Conservation (phyloP, 2,329 filamentous ascomycete species). For the Diplodia seriata region DNA sequence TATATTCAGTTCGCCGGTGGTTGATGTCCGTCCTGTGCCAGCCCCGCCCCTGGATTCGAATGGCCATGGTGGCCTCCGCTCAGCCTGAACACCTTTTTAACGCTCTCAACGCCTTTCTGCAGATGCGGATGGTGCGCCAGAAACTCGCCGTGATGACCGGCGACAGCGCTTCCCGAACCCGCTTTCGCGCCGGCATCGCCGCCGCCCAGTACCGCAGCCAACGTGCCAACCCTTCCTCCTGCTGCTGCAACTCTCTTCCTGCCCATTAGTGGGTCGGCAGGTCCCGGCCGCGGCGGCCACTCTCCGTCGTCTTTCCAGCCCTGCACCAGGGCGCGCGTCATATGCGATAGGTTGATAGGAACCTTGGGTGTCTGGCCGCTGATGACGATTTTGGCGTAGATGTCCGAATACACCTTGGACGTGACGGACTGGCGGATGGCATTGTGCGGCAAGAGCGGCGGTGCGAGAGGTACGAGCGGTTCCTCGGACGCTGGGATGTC, state of each 20-base stretch:
- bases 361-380: slow-evolving; percentile 82
- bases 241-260: slow-evolving; percentile 42
- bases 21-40: slow-evolving; percentile 4
- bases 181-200: slow-evolving; percentile 3
- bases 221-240: slow-evolving; percentile 18
- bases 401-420: slow-evolving; percentile 74
- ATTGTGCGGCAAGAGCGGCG: slow-evolving; percentile 75
- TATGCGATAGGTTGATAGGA: slow-evolving; percentile 84
- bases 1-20: background rate
- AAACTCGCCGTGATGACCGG: slow-evolving; percentile 39
- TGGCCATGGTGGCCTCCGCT: slow-evolving; percentile 35
- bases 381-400: slow-evolving; percentile 88
- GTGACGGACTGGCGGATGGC: slow-evolving; percentile 79
- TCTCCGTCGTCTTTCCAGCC: slow-evolving; percentile 94
- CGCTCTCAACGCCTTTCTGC: slow-evolving; percentile 53
- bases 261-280: slow-evolving; percentile 54
- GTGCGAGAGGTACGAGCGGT: slow-evolving; percentile 71
- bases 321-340: slow-evolving; percentile 79
- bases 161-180: slow-evolving; percentile 32
- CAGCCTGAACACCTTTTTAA: slow-evolving; percentile 54
- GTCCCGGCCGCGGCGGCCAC: slow-evolving; percentile 76
- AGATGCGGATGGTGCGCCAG: slow-evolving; percentile 50
- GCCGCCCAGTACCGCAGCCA: slow-evolving; percentile 32
- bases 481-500: slow-evolving; percentile 32
- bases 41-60: background rate